Evolutionary conservation across 2,329 filamentous ascomycete species (phyloP).

Genomic region (Daldinia sp.): DNA sequence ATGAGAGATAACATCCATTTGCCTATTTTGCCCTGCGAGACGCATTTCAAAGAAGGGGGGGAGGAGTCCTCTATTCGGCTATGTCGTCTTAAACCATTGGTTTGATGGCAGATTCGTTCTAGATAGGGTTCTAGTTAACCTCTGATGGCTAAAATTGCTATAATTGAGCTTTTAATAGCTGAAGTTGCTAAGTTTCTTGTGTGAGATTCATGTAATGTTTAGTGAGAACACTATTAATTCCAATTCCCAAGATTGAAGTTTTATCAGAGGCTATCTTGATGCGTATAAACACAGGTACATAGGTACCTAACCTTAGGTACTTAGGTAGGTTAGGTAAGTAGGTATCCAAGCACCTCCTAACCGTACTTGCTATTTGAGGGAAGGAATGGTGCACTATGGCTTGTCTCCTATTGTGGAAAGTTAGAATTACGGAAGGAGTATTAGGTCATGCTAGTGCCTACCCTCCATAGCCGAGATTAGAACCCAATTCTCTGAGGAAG

Average conservation of each 20-base stretch:
- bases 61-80: neutral
- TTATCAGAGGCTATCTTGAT: too few relatives aligned
- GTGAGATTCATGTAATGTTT: neutral
- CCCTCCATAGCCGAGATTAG: too few relatives aligned
- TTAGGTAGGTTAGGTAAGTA: too few relatives aligned
- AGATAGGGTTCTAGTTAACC: slow-evolving; percentile 6
- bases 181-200: neutral
- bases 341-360: too few relatives aligned
- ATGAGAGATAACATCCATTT: slow-evolving; percentile 30
- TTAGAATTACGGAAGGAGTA: too few relatives aligned
- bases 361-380: too few relatives aligned
- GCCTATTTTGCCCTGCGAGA: slow-evolving; percentile 14
- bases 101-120: slow-evolving; percentile 1
- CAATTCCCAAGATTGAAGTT: neutral
- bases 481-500: too few relatives aligned
- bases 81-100: neutral
- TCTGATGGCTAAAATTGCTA: neutral
- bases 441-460: too few relatives aligned
- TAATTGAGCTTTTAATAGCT: neutral
- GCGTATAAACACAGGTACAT: too few relatives aligned
- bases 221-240: neutral
- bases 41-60: slow-evolving; percentile 5
- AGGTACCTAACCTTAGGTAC: too few relatives aligned
- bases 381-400: too few relatives aligned
- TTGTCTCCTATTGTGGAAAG: too few relatives aligned